Evolutionary conservation across 495 filamentous ascomycete genomes (phyloP).

Genomic region (Hypoxylon lienhwacheense): DNA sequence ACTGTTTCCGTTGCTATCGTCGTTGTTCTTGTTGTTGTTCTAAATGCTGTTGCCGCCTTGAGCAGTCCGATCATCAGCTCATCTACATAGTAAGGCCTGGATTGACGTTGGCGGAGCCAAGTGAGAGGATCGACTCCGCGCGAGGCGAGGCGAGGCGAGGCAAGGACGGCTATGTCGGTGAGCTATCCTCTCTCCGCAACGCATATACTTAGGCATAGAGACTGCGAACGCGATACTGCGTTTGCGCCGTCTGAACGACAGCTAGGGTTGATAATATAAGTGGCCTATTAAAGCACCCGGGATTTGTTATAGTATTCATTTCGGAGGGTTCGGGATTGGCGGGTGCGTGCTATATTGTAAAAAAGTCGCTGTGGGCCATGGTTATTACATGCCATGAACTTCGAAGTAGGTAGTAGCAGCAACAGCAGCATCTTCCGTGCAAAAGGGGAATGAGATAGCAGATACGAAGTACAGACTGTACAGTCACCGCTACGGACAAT

Average conservation of each 20-base stretch:
- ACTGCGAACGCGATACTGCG: slow-evolving; percentile 28
- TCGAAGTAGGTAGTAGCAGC: too few relatives aligned
- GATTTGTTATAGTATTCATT: slow-evolving; percentile 24
- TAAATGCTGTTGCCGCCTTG: too few relatives aligned
- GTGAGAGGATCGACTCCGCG: too few relatives aligned
- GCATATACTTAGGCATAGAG: slow-evolving; percentile 1
- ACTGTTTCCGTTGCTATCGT: not conserved
- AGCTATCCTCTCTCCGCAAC: slow-evolving; percentile 16
- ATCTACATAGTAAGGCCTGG: too few relatives aligned
- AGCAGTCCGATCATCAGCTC: too few relatives aligned
- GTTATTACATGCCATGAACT: too few relatives aligned
- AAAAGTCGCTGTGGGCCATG: slow-evolving; percentile 3
- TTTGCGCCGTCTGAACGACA: slow-evolving; percentile 24
- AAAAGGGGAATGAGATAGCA: slow-evolving; percentile 2
- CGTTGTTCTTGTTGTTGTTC: too few relatives aligned
- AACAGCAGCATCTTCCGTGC: too few relatives aligned
- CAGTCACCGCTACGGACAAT: slow-evolving; percentile 22
- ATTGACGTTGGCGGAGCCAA: too few relatives aligned
- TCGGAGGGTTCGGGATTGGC: slow-evolving; percentile 26
- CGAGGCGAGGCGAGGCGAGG: too few relatives aligned
- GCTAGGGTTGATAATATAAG: slow-evolving; percentile 28
- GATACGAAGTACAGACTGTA: slow-evolving; percentile 21
- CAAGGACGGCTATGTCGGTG: slow-evolving; percentile 20
- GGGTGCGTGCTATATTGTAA: too few relatives aligned
- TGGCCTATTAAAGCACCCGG: slow-evolving; percentile 19